Percentiles rank a stretch among this genome's conserved stretches.
phyloP scores from a whole-genome alignment of 257 asterid species.

The Forsythia viridissima region DNA sequence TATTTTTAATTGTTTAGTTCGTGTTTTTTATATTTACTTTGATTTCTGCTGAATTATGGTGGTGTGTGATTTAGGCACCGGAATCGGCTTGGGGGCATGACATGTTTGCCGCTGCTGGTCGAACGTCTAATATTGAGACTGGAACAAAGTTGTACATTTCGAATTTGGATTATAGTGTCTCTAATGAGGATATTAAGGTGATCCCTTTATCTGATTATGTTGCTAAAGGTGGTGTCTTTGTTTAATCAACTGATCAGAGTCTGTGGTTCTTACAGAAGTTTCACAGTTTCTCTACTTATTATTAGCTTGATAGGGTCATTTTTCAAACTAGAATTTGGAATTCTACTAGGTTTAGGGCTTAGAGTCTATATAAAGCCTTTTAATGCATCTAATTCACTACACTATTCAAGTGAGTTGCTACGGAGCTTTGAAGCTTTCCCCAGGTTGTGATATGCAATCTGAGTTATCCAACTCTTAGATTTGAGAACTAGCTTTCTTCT shows the following conservation, averaged over 20 bases:
- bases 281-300: neutral
- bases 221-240: neutral
- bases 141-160: slow-evolving; percentile 95
- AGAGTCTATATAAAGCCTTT: neutral
- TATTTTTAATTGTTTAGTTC: neutral
- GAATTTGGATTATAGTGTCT: slow-evolving; percentile 88
- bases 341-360: neutral
- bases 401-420: neutral
- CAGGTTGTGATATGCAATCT: neutral
- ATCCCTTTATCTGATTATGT: neutral
- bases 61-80: slow-evolving; percentile 64
- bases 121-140: slow-evolving; percentile 79
- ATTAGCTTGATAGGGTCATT: neutral
- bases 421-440: neutral
- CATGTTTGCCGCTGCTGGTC: slow-evolving; percentile 55
- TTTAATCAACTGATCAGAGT: neutral
- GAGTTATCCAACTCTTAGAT: neutral
- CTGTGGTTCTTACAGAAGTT: neutral
- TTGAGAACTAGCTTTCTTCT: neutral
- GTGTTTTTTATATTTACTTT: neutral
- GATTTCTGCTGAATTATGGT: slow-evolving; percentile 14
- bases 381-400: neutral
- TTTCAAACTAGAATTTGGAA: neutral
- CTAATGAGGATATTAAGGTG: slow-evolving; percentile 91
- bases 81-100: slow-evolving; percentile 85